Evolutionary conservation across 768 basidiomycete genomes (phyloP).

Genomic region (Trametes cubensis): DNA sequence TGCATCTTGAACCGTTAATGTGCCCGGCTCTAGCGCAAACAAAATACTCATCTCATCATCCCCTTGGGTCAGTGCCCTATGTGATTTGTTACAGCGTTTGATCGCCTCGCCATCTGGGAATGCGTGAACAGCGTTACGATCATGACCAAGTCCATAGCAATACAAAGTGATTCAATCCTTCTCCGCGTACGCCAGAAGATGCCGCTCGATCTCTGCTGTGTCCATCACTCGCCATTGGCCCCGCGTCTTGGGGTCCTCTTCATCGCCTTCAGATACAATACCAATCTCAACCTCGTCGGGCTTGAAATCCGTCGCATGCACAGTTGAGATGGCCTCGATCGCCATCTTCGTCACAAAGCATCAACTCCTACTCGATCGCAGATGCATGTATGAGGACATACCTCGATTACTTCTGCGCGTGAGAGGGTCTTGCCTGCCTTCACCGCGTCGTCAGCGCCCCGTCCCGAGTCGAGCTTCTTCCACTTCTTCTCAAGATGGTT

Average conservation of each 20-base stretch:
- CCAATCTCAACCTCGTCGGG: slow-evolving; percentile 95
- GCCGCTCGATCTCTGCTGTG: slow-evolving; percentile 75
- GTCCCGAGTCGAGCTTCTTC: slow-evolving; percentile 87
- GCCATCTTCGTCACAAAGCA: slow-evolving; percentile 65
- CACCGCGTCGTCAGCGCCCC: slow-evolving; percentile 77
- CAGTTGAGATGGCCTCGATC: slow-evolving; percentile 91
- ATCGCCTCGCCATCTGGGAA: neutral
- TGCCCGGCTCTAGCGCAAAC: too few species aligned
- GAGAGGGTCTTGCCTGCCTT: slow-evolving; percentile 74
- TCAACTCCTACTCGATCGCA: neutral
- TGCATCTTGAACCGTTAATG: too few species aligned
- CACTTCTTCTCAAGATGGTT: slow-evolving; percentile 98
- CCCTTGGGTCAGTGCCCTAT: too few species aligned
- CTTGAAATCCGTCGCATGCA: slow-evolving; percentile 96
- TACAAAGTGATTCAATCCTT: slow-evolving; percentile 61
- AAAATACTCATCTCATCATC: too few species aligned
- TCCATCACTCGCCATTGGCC: slow-evolving; percentile 82
- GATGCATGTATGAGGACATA: slow-evolving; percentile 38
- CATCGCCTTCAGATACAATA: slow-evolving; percentile 76
- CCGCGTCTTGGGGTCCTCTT: slow-evolving; percentile 70
- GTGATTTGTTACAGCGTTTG: too few species aligned
- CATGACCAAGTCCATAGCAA: slow-evolving; percentile 22
- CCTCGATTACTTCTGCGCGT: slow-evolving; percentile 87
- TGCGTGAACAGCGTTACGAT: slow-evolving; percentile 1
- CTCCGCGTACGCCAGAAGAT: slow-evolving; percentile 86